Percentiles rank a stretch among this genome's conserved stretches.
phyloP scores from a whole-genome alignment of 1,284 basidiomycete genomes.

The Leccinum colubrinum region DNA sequence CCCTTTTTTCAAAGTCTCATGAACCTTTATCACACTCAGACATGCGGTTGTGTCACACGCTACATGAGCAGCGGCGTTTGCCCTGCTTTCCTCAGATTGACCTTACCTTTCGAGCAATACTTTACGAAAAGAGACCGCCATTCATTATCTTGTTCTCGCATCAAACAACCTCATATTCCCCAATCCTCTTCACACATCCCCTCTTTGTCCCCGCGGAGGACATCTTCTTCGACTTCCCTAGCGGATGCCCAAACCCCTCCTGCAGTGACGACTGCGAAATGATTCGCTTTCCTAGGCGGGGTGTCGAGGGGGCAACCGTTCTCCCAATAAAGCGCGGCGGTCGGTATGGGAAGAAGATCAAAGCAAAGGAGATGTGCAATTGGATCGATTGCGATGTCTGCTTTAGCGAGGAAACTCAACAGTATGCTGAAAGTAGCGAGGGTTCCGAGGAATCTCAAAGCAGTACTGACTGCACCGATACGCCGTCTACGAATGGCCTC shows the following conservation, averaged over 20 bases:
- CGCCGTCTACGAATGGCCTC: slow-evolving; percentile 39
- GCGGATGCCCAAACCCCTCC: slow-evolving; percentile 71
- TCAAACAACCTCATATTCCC: slow-evolving; percentile 74
- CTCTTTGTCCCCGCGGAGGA: slow-evolving; percentile 68
- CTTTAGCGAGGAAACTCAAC: slow-evolving; percentile 47
- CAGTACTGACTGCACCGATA: slow-evolving; percentile 35
- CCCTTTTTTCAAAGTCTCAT: slow-evolving; percentile 10
- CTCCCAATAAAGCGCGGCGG: slow-evolving; percentile 57
- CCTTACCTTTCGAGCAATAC: slow-evolving; percentile 66
- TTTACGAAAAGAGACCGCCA: slow-evolving; percentile 68
- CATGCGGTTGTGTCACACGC: slow-evolving; percentile 61
- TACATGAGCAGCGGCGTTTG: slow-evolving; percentile 61
- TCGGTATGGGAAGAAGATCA: slow-evolving; percentile 45
- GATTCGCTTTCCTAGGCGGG: slow-evolving; percentile 69
- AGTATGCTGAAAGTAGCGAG: slow-evolving; percentile 41
- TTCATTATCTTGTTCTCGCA: slow-evolving; percentile 75
- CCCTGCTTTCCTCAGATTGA: slow-evolving; percentile 79
- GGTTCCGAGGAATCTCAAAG: slow-evolving; percentile 51
- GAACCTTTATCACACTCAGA: slow-evolving; percentile 38
- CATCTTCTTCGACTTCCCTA: slow-evolving; percentile 71
- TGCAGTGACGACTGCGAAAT: slow-evolving; percentile 78
- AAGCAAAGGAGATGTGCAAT: slow-evolving; percentile 66
- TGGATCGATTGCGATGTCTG: slow-evolving; percentile 70
- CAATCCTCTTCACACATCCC: slow-evolving; percentile 71
- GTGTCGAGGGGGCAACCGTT: slow-evolving; percentile 56